Percentiles rank a stretch among this genome's conserved stretches.
phyloP scores from a whole-genome alignment of 2,329 filamentous ascomycete species.

The Xylaria sp. region DNA sequence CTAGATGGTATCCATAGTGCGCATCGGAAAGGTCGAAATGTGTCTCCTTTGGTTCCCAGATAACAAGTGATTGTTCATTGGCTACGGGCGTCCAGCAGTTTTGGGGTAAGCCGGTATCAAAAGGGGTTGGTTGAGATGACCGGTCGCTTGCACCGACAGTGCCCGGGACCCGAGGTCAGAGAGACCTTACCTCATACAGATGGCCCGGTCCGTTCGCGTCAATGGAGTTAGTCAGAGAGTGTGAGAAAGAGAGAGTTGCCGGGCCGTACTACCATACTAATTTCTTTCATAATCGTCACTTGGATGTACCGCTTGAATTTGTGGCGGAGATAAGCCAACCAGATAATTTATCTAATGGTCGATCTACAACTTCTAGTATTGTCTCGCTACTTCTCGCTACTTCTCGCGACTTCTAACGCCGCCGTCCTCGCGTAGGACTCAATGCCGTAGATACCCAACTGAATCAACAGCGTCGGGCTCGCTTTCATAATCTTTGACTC shows the following conservation, averaged over 20 bases:
- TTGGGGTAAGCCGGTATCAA: constrained; percentile 7
- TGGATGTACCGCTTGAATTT: not conserved
- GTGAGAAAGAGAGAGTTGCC: not conserved
- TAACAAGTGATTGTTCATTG: not conserved
- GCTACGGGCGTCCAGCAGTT: not conserved
- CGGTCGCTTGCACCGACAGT: not conserved
- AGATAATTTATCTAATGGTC: not conserved
- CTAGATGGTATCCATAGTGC: not conserved
- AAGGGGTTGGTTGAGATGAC: not conserved
- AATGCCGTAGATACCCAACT: too few relatives aligned
- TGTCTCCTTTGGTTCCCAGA: not conserved
- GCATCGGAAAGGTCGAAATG: not conserved
- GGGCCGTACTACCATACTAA: not conserved
- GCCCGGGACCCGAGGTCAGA: not conserved
- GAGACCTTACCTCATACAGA: not conserved
- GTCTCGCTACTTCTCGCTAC: not conserved
- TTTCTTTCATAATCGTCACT: not conserved
- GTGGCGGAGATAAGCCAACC: not conserved
- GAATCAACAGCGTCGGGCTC: not conserved
- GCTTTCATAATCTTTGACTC: constrained; percentile 1
- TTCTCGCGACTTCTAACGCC: not conserved
- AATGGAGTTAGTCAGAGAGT: not conserved
- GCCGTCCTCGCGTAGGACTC: not conserved
- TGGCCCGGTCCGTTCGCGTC: not conserved
- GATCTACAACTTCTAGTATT: not conserved